phyloP scores from a whole-genome alignment of 2,329 filamentous ascomycete species.

The Epicoccum nigrum region DNA sequence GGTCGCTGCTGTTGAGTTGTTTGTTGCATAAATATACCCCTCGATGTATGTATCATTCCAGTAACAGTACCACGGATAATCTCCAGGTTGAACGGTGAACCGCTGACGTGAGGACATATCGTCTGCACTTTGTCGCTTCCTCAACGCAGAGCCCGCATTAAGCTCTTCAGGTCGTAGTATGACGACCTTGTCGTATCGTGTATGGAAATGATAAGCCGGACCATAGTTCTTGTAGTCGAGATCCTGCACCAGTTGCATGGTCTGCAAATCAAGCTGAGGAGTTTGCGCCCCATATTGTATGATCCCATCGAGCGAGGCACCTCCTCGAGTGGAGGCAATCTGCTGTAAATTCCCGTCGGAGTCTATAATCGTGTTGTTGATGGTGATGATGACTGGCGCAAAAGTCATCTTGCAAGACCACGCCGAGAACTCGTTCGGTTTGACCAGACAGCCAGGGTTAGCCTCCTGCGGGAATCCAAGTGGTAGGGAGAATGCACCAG shows the following conservation, averaged over 20 bases:
- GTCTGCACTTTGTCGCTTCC: slow-evolving; percentile 23
- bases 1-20: slow-evolving; percentile 53
- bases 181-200: slow-evolving; percentile 69
- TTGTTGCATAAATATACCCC: slow-evolving; percentile 68
- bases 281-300: slow-evolving; percentile 68
- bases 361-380: slow-evolving; percentile 27
- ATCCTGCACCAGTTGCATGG: slow-evolving; percentile 63
- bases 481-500: slow-evolving; percentile 58
- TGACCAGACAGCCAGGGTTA: slow-evolving; percentile 57
- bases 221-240: slow-evolving; percentile 62
- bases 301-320: slow-evolving; percentile 42
- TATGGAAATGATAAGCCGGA: slow-evolving; percentile 68
- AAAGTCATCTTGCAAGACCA: slow-evolving; percentile 58
- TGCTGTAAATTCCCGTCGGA: slow-evolving; percentile 18
- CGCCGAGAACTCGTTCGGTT: slow-evolving; percentile 52
- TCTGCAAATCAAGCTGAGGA: slow-evolving; percentile 57
- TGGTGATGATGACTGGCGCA: slow-evolving; percentile 39
- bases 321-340: slow-evolving; percentile 30
- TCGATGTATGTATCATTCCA: slow-evolving; percentile 73
- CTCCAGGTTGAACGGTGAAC: slow-evolving; percentile 58
- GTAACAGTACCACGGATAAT: slow-evolving; percentile 71
- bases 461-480: slow-evolving; percentile 54
- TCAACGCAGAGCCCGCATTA: slow-evolving; percentile 29
- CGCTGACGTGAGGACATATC: slow-evolving; percentile 43
- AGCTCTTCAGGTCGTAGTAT: slow-evolving; percentile 55